Evolutionary conservation across 345 rosid genomes (phyloP), one percentile per base, ranked within the genome.

Genomic region (Pistacia atlantica): DNA sequence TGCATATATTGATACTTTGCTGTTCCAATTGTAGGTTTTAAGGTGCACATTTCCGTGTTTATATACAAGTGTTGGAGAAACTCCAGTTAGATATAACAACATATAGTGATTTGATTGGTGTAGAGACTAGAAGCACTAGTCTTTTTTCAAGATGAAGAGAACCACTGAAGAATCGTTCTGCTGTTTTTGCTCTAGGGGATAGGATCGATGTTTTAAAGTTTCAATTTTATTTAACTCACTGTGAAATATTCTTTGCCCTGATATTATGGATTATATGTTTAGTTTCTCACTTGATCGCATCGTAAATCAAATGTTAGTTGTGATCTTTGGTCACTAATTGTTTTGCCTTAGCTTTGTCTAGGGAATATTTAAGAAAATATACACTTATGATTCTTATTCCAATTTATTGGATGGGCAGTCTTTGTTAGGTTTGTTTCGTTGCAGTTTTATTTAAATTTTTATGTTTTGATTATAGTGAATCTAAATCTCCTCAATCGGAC

Each of bases 21-120:
- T 79, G 64, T 62, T 14, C 60, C 48, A 74, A 67, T 82, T 85
- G 75, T 92, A 96, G 99, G 99, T 96, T 74, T 83, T 96, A 76
- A 93, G 99, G 99, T 88, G 97, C 99, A 65, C 97, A 93, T 88
- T 93, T 96, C 76, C 94, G 95, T 81, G 97, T 97, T 79, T 96
- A 93, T 85, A 96, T 96, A 84, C 97, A 91, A 87, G 99, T 97
- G 20, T 78, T 92, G 81, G 99, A 96, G 86, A 96, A 96, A 79
- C 84, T 96, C 68, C 98, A 96, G 79, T 86, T 73, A 86, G 84
- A 22, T 22, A 22, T 22, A 22, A 0, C 25, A 22, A 22, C 25
- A 22, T 22, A 22, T 22, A 22, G 25, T 78, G 99, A 96, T 88
- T 85, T 96, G 85, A 96, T 96, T 85, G 99, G 99, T 49, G 93